phyloP scores from a whole-genome alignment of 345 rosid species.

The Cardamine resedifolia region DNA sequence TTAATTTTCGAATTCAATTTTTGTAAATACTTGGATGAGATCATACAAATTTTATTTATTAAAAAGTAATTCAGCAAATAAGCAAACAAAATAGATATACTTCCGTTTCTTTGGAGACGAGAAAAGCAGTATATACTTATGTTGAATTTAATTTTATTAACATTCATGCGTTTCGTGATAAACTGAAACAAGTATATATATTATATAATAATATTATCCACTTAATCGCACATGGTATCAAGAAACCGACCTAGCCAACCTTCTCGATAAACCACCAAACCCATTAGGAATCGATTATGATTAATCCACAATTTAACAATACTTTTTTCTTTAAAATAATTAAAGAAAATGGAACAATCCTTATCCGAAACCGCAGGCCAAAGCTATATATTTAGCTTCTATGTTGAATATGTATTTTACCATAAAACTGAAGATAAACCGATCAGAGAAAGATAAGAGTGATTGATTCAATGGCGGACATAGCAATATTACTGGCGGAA shows the following conservation, averaged over 20 bases:
- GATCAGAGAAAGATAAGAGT: neutral
- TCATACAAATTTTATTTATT: too few species aligned
- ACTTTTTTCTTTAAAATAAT: neutral
- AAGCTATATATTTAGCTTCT: conserved; percentile 18
- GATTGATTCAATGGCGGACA: conserved; percentile 24
- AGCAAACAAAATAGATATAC: neutral
- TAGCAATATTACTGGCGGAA: conserved; percentile 32
- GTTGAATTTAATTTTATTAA: neutral
- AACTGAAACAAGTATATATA: neutral
- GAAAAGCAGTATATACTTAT: neutral
- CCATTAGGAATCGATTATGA: neutral
- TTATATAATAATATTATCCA: neutral
- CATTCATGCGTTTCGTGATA: neutral
- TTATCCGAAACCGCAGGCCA: conserved; percentile 25
- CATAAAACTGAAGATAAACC: neutral
- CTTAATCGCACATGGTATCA: conserved; percentile 12
- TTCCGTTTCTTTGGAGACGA: neutral
- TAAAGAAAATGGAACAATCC: neutral
- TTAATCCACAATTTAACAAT: neutral
- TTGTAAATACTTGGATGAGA: neutral
- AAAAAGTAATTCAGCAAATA: neutral
- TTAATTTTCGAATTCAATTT: neutral
- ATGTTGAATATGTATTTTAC: neutral
- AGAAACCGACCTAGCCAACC: conserved; percentile 24
- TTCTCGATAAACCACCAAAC: conserved; percentile 27